These are phyloP conservation scores for Alectoria sarmentosa DNA, from an alignment of 495 filamentous ascomycete genomes.

Conservation along the genomic window DNA sequence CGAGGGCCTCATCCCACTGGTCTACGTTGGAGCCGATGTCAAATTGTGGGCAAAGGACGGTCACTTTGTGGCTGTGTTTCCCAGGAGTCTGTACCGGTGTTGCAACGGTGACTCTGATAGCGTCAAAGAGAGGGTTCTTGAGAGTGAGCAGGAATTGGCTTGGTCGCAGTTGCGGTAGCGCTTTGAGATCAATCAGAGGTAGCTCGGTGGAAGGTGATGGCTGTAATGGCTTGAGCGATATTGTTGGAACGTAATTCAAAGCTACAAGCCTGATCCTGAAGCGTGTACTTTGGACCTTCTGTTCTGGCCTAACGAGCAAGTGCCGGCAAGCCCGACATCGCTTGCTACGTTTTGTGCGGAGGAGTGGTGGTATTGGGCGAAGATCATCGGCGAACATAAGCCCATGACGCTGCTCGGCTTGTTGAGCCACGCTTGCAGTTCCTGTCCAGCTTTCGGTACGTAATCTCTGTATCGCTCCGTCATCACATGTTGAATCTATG, in stretches of 20 bases:
- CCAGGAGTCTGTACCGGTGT: conserved; percentile 79
- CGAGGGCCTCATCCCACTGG: conserved; percentile 87
- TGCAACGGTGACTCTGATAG: conserved; percentile 76
- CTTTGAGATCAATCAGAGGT: conserved; percentile 35
- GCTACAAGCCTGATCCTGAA: conserved; percentile 88
- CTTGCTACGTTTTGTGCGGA: conserved; percentile 88
- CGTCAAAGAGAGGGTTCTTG: conserved; percentile 90
- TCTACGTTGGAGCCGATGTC: conserved; percentile 92
- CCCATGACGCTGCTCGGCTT: conserved; percentile 38
- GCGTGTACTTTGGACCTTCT: conserved; percentile 74
- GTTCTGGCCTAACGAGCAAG: conserved; percentile 92
- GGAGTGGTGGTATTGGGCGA: conserved; percentile 68
- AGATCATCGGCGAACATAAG: conserved; percentile 57
- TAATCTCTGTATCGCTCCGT: conserved; percentile 38
- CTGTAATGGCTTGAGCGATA: conserved; percentile 60
- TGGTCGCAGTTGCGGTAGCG: conserved; percentile 59
- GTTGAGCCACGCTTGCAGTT: conserved; percentile 47
- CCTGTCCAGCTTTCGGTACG: conserved; percentile 45
- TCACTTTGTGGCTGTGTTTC: conserved; percentile 68
- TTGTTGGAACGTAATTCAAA: conserved; percentile 77
- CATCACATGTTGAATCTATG: conserved; percentile 44
- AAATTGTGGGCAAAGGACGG: conserved; percentile 90
- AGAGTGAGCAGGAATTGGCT: conserved; percentile 81
- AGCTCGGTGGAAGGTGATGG: conserved; percentile 32
- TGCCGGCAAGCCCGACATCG: conserved; percentile 88